These are phyloP conservation scores for Didymella pomorum DNA, from an alignment of 2,329 filamentous ascomycete species.

Conservation along the genomic window DNA sequence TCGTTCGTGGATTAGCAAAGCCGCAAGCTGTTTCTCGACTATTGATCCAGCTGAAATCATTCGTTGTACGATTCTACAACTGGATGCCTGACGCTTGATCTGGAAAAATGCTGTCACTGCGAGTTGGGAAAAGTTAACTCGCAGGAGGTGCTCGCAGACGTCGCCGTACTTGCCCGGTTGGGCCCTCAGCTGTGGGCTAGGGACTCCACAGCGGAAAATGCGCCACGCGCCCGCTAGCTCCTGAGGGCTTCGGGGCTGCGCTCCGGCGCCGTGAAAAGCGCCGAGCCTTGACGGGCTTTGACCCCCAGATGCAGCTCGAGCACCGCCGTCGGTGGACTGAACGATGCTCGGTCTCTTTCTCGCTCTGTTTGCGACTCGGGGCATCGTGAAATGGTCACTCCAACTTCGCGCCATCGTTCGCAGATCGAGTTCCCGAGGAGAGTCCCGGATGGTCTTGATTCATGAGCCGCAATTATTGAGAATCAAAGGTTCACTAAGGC, in stretches of 20 bases:
- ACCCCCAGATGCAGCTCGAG: slow-evolving; percentile 8
- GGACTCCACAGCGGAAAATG: not conserved
- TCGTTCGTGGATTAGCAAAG: slow-evolving; percentile 1
- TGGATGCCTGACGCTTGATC: not conserved
- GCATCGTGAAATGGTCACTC: not conserved
- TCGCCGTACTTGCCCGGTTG: slow-evolving; percentile 12
- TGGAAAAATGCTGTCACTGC: slow-evolving; percentile 3
- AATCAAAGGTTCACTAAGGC: not conserved
- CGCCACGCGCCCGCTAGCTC: slow-evolving; percentile 3
- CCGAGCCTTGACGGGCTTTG: not conserved
- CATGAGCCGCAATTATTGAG: not conserved
- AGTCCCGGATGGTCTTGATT: not conserved
- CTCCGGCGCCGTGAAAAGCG: not conserved
- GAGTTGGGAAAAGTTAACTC: not conserved
- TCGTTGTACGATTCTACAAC: not conserved
- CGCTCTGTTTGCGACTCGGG: not conserved
- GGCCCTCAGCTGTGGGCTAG: not conserved
- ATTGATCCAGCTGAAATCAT: not conserved
- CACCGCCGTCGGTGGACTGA: not conserved
- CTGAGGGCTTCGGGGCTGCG: not conserved
- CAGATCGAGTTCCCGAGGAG: slow-evolving; percentile 4
- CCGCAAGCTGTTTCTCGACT: not conserved
- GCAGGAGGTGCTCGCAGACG: not conserved
- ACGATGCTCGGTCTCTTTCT: not conserved
- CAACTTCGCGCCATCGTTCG: slow-evolving; percentile 3